Base-by-base conservation (phyloP, 345 rosid species). In the Dimocarpus longan region DNA sequence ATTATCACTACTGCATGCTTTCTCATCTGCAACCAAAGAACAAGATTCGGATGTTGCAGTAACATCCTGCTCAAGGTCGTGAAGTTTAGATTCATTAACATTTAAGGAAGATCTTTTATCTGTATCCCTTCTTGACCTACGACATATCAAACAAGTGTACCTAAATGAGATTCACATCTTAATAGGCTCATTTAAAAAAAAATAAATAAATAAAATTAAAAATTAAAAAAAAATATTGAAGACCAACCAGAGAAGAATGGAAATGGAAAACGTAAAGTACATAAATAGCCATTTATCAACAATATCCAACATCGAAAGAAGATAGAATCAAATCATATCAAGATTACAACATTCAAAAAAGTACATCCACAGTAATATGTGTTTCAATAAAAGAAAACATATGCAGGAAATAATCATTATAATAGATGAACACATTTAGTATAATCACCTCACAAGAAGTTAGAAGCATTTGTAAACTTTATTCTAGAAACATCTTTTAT, bases 21-120 rank as follows among this genome's bases (percentile, higher is more conserved):
- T 93, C 66, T 96, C 95, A 75, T 91, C 98, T 40, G 83, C 89
- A 81, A 73, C 78, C 88, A 90, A 87, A 52, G 98, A 93, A 70
- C 87, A 89, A 74, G 93, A 96, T 85, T 92, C 98, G 21, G 99
- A 91, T 72, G 91, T 86, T 82, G 86, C 89, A 64, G 85, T 80
- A 75, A 84, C 70, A 78, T 87, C 87, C 76, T 82, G 91, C 80
- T 85, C 91, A 76, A 69, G 46, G 46, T 77, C 81, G 59, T 28
- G 81, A 75, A 83, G 80, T 79, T 86, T 81, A 72, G 79, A 80
- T 81, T 80, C 94, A 39, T 83, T 82, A 12, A 80, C 89, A 78
- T 52, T 76, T 48, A 86, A 84, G 73, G 79, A 82, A 42, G 74
- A 68, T 79, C 74, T 84, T 76, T 77, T 80, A 66, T 82, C 88